Evolutionary conservation across 768 basidiomycete genomes (phyloP), one percentile per base, ranked within the genome.

Genomic region (Pulveroboletus sp.): DNA sequence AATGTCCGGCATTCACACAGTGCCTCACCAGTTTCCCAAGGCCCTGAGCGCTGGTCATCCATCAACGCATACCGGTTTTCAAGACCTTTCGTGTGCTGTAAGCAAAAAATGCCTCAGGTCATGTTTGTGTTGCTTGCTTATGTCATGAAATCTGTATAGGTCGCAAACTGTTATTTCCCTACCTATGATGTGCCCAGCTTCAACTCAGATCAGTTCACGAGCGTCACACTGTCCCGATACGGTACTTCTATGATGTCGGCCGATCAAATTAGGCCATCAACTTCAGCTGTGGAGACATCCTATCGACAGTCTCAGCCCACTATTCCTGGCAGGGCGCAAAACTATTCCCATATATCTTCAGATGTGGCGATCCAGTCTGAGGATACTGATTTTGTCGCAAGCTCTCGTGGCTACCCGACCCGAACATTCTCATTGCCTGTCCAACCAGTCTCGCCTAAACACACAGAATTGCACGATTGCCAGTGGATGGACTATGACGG

Each of bases 401-500:
- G 8, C 18, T 28, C 37, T 14, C 35, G 39, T 11, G n/a, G 21
- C 18, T 32, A 0, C 2, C 12, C 39, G 0, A 32, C 2, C 12
- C 51, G 47, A 15, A 24, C 51, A 11, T 32, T 24, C 3, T 55
- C 59, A 5, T 8, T 44, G 3, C 55, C 49, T 1, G 21, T 42
- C 1, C 26, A 43, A 8, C 1, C 32, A 0, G 3, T 8, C 24
- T n/a, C 15, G 1, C 28, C 27, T 7, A 15, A 8, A 11, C 17
- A 41, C 6, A 11, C 3, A 12, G 9, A 3, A 32, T 2, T 21
- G 0, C 46, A 44, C 17, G 9, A 1, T 1, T 64, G 63, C 17
- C 5, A 27, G 2, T 65, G 61, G 61, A 1, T 31, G 1, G 41
- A 38, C 0, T 21, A 21, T 21, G 38, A 58, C n/a, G 55, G 51